A percentile compares a stretch with the other conserved stretches of the same genome.
These are phyloP conservation scores for Irpex sp. DNA, from an alignment of 1,284 basidiomycete species.

Conservation along the genomic window DNA sequence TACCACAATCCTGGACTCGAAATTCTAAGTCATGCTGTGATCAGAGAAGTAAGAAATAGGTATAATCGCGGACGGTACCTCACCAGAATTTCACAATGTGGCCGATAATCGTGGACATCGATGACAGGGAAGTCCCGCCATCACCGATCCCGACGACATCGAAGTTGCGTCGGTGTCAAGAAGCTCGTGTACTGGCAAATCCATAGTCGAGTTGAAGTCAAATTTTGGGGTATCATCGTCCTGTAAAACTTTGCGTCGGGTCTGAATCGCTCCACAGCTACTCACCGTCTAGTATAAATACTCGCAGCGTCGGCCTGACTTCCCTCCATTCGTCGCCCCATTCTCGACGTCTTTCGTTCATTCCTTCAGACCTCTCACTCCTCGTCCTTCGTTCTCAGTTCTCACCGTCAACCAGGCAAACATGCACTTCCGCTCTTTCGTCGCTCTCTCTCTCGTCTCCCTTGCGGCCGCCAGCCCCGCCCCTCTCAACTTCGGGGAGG, in stretches of 20 bases:
- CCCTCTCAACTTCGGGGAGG: neutral
- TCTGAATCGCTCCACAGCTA: neutral
- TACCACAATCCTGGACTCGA: too few relatives aligned
- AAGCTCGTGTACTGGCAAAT: neutral
- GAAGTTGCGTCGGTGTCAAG: neutral
- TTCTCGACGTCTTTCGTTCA: neutral
- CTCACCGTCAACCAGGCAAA: neutral
- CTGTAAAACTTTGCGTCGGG: neutral
- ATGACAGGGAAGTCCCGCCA: neutral
- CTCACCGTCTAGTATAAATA: neutral
- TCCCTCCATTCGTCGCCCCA: neutral
- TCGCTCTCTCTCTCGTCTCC: neutral
- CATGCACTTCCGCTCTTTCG: neutral
- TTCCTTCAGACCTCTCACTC: neutral
- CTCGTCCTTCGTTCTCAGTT: neutral
- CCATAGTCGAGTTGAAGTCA: neutral
- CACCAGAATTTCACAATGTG: neutral
- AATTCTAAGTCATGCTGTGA: too few relatives aligned
- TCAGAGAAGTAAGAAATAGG: too few relatives aligned
- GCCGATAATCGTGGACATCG: neutral
- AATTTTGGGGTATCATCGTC: neutral
- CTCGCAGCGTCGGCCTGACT: neutral
- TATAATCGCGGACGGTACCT: too few relatives aligned
- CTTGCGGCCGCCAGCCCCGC: neutral
- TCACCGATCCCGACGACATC: neutral